Conservation (phyloP, 495 filamentous ascomycete species). For the Annulohypoxylon nitens region DNA sequence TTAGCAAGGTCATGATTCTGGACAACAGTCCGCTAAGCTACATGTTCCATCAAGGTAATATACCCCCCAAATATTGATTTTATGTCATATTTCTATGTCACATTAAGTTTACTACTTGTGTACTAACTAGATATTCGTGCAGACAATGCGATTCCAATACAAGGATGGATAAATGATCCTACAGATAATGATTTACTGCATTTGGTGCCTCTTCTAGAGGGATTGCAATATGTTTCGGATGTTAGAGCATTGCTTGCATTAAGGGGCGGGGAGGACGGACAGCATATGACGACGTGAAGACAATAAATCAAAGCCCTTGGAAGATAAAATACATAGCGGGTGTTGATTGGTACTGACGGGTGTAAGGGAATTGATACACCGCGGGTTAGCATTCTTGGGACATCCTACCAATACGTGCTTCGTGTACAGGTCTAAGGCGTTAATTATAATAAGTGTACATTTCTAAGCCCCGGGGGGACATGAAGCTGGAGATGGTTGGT, state of each 20-base stretch:
- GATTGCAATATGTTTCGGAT: constrained; percentile 94
- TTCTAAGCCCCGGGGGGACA: not conserved
- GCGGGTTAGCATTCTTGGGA: constrained; percentile 36
- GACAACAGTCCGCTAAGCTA: constrained; percentile 99
- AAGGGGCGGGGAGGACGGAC: constrained; percentile 81
- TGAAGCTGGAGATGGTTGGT: constrained; percentile 3
- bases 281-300: constrained; percentile 59
- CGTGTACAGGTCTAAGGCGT: constrained; percentile 35
- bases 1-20: constrained; percentile 97
- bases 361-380: constrained; percentile 39
- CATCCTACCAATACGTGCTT: constrained; percentile 29
- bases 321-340: constrained; percentile 39
- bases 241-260: constrained; percentile 90
- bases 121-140: constrained; percentile 31
- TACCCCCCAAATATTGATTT: constrained; percentile 19
- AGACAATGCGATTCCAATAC: constrained; percentile 96
- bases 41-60: constrained; percentile 95
- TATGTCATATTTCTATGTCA: not conserved
- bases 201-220: constrained; percentile 93
- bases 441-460: constrained; percentile 44
- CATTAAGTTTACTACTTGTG: constrained; percentile 26
- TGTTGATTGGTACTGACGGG: constrained; percentile 41
- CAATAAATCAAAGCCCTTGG: constrained; percentile 32
- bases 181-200: constrained; percentile 92
- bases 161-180: constrained; percentile 92